Evolutionary conservation across 148 eudicot species (phyloP).

Genomic region (Heliamphora exappendiculata): DNA sequence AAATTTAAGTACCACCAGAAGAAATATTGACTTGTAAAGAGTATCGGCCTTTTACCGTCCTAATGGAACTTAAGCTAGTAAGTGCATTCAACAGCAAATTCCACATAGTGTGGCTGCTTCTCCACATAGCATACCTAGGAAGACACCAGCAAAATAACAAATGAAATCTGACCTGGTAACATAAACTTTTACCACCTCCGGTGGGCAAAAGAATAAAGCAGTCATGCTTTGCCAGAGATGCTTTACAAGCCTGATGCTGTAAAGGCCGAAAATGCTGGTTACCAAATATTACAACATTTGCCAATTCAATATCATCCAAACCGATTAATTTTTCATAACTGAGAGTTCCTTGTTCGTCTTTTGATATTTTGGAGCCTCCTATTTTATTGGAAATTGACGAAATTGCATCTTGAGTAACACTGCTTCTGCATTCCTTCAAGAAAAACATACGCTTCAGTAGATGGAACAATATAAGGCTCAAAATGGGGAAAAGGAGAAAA

Average conservation of each 20-base stretch:
- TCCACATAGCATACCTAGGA: background rate
- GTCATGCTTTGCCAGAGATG: constrained; percentile 56
- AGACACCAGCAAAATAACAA: background rate
- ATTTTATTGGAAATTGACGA: constrained; percentile 39
- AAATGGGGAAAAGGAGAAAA: constrained; percentile 1
- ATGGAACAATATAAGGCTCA: background rate
- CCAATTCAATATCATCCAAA: constrained; percentile 88
- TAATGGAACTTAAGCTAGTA: background rate
- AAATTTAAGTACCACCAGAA: background rate
- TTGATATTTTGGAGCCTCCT: constrained; percentile 18
- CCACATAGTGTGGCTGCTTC: background rate
- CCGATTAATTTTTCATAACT: constrained; percentile 61
- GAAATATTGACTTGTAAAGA: background rate
- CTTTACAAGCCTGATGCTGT: constrained; percentile 90
- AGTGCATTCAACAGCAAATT: background rate
- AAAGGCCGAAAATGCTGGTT: constrained; percentile 74
- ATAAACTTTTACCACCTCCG: constrained; percentile 98
- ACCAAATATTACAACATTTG: constrained; percentile 90
- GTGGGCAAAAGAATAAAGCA: constrained; percentile 96
- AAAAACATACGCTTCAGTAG: constrained; percentile 10
- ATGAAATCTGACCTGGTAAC: constrained; percentile 41
- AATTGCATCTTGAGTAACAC: constrained; percentile 37
- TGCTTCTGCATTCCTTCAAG: constrained; percentile 51
- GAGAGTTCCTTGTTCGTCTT: constrained; percentile 36
- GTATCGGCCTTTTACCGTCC: background rate